Percentiles rank a stretch among this genome's conserved stretches.
phyloP scores from a whole-genome alignment of 1,284 basidiomycete species.

The Ceratobasidium sp. region DNA sequence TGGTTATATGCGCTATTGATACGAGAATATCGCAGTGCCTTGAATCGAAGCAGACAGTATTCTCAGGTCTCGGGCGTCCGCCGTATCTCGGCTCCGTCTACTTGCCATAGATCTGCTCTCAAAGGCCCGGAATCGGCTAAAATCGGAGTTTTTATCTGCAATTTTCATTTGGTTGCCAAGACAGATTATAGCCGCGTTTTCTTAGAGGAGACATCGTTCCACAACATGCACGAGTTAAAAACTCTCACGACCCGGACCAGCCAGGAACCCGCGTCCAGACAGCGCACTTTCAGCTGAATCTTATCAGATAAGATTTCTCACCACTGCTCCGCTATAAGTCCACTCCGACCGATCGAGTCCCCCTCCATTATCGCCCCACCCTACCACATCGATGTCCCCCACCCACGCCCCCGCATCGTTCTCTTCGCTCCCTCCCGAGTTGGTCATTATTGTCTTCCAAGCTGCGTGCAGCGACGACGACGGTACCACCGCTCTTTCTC shows the following conservation, averaged over 20 bases:
- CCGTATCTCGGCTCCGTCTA: too few relatives aligned
- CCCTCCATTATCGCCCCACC: background rate
- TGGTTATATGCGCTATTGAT: background rate
- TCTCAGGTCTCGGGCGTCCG: too few relatives aligned
- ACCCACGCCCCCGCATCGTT: background rate
- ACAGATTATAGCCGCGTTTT: too few relatives aligned
- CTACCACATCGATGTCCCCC: background rate
- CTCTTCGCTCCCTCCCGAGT: slow-evolving; percentile 24
- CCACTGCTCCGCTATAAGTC: background rate
- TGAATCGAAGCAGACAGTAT: background rate
- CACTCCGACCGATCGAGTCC: slow-evolving; percentile 8
- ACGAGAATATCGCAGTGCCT: background rate
- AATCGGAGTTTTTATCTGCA: too few relatives aligned
- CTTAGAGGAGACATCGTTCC: too few relatives aligned
- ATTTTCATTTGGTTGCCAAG: too few relatives aligned
- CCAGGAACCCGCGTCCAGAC: background rate
- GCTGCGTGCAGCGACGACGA: slow-evolving; percentile 37
- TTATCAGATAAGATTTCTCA: slow-evolving; percentile 41
- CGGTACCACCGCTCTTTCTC: slow-evolving; percentile 37
- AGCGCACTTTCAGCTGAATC: background rate
- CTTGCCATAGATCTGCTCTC: too few relatives aligned
- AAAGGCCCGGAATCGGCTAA: too few relatives aligned
- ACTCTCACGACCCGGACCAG: slow-evolving; percentile 1
- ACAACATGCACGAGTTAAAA: background rate
- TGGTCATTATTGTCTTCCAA: slow-evolving; percentile 8